A percentile compares a stretch with the other conserved stretches of the same genome.
Conservation (phyloP, 2,329 filamentous ascomycete species). For the Zasmidium cellare region DNA sequence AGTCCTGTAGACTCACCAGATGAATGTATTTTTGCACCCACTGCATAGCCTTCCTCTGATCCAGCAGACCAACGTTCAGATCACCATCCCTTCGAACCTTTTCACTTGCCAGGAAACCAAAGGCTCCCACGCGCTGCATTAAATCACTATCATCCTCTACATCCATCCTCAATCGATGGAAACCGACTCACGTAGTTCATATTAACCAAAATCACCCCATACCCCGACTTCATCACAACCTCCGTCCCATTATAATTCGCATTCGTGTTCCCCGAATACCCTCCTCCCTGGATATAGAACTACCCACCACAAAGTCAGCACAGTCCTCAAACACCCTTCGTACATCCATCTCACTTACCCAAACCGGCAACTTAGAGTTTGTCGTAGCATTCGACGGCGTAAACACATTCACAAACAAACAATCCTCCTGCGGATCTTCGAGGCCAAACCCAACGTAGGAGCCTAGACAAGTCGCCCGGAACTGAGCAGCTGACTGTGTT, state of each 20-base stretch:
- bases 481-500: neutral
- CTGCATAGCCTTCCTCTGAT: neutral
- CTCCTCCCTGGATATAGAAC: neutral
- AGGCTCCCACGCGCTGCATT: neutral
- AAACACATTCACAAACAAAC: neutral
- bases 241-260: neutral
- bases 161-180: no score
- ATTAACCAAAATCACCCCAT: neutral
- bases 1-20: neutral
- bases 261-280: neutral
- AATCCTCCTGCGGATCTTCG: neutral
- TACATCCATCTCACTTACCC: neutral
- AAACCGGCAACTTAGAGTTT: neutral
- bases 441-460: neutral
- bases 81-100: neutral
- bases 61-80: neutral
- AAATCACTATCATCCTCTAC: no score
- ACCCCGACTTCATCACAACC: neutral
- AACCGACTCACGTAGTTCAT: neutral
- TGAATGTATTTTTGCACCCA: neutral
- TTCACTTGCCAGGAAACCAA: neutral
- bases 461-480: neutral
- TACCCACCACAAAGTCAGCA: neutral
- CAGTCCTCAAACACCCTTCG: neutral
- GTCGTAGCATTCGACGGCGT: neutral